Evolutionary conservation across 2,329 filamentous ascomycete species (phyloP).

Genomic region (Juglanconis oblonga): DNA sequence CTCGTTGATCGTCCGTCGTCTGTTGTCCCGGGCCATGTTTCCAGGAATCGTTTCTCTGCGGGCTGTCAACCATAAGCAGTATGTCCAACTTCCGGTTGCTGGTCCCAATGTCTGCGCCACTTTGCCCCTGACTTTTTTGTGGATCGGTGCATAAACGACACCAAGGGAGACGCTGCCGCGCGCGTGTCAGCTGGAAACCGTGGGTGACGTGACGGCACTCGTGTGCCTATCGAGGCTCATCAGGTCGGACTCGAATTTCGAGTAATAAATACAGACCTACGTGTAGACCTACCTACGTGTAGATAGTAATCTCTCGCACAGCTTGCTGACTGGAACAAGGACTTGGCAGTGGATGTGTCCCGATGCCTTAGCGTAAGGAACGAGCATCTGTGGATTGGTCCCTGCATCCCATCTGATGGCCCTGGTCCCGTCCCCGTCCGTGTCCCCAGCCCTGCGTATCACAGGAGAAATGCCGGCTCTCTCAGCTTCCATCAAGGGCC

Average conservation of each 20-base stretch:
- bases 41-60: neutral
- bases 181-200: neutral
- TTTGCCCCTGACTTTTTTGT: constrained; percentile 4
- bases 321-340: neutral
- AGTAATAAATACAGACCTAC: neutral
- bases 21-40: too few relatives aligned
- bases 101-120: neutral
- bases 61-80: neutral
- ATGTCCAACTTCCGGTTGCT: neutral
- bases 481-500: neutral
- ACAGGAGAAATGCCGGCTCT: too few relatives aligned
- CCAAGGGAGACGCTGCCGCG: neutral
- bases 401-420: neutral
- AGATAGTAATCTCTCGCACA: neutral
- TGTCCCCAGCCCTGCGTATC: too few relatives aligned
- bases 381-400: neutral
- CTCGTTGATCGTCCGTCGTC: neutral
- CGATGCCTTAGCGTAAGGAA: neutral
- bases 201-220: neutral
- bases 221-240: too few relatives aligned
- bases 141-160: neutral
- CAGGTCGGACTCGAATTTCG: too few relatives aligned
- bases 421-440: too few relatives aligned
- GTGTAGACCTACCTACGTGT: neutral
- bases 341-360: neutral